Evolutionary conservation across 73 alveolate genomes (phyloP).

Genomic region (Effrenium voratum): DNA sequence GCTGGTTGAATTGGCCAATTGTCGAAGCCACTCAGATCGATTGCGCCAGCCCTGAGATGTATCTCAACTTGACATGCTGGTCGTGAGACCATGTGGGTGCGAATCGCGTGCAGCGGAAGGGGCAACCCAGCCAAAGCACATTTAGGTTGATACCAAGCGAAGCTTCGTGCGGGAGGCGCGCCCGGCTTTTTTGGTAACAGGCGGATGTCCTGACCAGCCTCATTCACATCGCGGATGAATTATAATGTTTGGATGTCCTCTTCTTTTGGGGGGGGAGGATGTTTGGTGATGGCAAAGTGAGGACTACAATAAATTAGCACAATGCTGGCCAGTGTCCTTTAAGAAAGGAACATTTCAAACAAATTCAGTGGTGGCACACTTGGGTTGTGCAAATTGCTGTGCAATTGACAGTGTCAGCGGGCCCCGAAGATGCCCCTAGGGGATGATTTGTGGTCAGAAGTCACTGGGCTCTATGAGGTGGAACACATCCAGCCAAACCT

Average conservation of each 20-base stretch:
- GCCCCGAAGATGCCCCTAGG: not conserved
- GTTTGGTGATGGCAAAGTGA: not conserved
- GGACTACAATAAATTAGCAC: not conserved
- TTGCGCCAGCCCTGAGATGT: not conserved
- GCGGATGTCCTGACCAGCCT: no score
- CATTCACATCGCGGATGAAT: no score
- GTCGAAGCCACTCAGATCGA: not conserved
- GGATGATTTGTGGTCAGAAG: not conserved
- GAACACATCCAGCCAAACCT: not conserved
- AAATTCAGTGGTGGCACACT: no score
- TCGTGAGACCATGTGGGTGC: not conserved
- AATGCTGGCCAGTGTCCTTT: not conserved
- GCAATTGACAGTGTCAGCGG: no score
- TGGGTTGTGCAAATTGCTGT: no score
- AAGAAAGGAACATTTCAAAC: no score
- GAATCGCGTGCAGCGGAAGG: not conserved
- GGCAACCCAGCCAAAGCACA: not conserved
- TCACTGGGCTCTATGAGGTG: not conserved
- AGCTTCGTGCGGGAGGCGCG: constrained; percentile 48
- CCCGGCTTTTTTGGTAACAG: not conserved
- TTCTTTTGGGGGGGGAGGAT: not conserved
- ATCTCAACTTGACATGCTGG: not conserved
- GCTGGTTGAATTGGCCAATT: not conserved
- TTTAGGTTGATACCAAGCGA: constrained; percentile 43
- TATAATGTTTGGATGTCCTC: no score